A percentile compares a stretch with the other conserved stretches of the same genome.
phyloP scores from a whole-genome alignment of 345 rosid genomes.

The Eucalyptus lansdowneana region DNA sequence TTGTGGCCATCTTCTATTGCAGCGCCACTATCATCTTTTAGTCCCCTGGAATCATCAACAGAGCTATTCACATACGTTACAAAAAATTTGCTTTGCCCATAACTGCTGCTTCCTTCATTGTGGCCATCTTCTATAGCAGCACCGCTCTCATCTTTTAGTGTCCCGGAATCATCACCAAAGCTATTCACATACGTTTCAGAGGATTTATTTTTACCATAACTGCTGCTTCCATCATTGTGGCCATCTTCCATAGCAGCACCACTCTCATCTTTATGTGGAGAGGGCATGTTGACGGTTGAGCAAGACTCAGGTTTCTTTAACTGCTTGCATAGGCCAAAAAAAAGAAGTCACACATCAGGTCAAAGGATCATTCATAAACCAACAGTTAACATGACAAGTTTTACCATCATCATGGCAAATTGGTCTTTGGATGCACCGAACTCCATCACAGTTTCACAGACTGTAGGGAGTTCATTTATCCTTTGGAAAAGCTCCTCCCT shows the following conservation, averaged over 20 bases:
- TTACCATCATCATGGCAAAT: neutral
- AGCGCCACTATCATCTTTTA: neutral
- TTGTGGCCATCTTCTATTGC: neutral
- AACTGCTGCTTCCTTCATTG: neutral
- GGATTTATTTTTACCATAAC: neutral
- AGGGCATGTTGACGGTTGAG: neutral
- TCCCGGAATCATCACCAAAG: neutral
- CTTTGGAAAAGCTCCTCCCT: neutral
- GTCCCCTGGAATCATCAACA: neutral
- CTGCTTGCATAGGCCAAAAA: neutral
- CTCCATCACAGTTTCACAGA: neutral
- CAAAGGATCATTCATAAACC: neutral
- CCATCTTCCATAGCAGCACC: neutral
- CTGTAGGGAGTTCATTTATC: neutral
- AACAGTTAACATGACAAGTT: neutral
- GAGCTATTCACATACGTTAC: neutral
- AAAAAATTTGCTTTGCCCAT: neutral
- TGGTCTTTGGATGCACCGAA: neutral
- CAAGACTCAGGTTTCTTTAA: neutral
- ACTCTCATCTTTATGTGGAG: neutral
- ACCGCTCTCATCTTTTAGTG: neutral
- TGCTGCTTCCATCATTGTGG: neutral
- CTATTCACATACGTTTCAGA: neutral
- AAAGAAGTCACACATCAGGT: neutral
- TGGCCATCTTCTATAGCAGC: neutral